Base-by-base conservation (phyloP, 495 filamentous ascomycete genomes). In the Hyaloscypha variabilis region DNA sequence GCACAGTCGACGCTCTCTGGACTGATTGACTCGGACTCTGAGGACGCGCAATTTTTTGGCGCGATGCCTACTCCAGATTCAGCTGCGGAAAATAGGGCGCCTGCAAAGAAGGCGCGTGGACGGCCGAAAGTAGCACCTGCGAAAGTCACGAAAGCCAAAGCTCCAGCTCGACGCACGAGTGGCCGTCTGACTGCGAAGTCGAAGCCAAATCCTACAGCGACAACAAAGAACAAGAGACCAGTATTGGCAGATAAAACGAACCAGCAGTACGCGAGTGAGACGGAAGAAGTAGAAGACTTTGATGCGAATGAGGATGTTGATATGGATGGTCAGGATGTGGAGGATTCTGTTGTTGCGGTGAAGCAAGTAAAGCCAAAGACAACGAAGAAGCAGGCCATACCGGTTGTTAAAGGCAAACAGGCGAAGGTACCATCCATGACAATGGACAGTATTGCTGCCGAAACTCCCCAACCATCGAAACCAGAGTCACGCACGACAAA, bases 11-110 rank as follows among this genome's bases (percentile, higher is more conserved):
- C 82, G 36, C 69, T 91, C 26, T 83, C 88, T 65, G 83, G 80
- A n/a, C 77, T 90, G 54, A 79, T 88, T 39, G 89, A 87, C 64
- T 90, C 87, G 46, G 88, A 90, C 60, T 85, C 87, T 67, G 90
- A 92, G 56, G 87, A 90, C 75, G 78, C 81, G 30, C 73, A 73
- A 25, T 69, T 74, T 25, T 50, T 67, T 34, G 62, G 67, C 51
- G 69, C 46, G 64, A 72, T 80, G 61, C 78, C 76, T 8, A 77
- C 73, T 13, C 72, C 75, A 42, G 76, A 78, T 66, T 72, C 73
- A 24, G 68, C 73, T 6, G 74, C 77, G 42, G 78, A 81, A 52
- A 77, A 78, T 50, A 67, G 30, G 24, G 65, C 66, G 6, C 53
- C 80, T 11, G 69, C 67, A 25, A 74, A 72, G 59, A 83, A 76